Base-by-base conservation (phyloP, 805 yeast genomes). In the Monosporozyma aerobia region DNA sequence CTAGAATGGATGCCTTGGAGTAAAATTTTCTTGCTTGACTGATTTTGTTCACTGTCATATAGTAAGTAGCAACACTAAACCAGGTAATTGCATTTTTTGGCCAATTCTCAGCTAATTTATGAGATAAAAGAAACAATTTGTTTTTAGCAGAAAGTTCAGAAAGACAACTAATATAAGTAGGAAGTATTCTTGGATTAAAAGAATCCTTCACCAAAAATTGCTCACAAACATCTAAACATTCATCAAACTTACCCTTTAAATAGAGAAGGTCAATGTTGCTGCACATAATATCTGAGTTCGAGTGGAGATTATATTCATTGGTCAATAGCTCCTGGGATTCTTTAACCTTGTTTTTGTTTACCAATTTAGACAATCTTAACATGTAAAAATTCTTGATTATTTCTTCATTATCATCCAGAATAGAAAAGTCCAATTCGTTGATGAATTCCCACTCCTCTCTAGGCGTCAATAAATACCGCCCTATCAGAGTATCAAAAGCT, bases 41-140 rank as follows among this genome's bases (percentile, higher is more conserved):
- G 11, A 87, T 74, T 64, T 85, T 85, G 54, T 77, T 77, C 5
- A 85, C 82, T 4, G 90, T 75, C 57, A 92, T 73, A 65, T 94
- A 94, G 69, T 94, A 92, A 2, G 88, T 82, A 3, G 95, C 99
- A 16, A 94, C 89, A 0, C 97, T 88, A 54, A 89, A 77, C 96
- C 97, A 94, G 0, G 98, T 84, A 35, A 87, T 79, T 14, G 95
- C 82, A 59, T 81, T 80, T 46, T 82, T 81, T 0, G 98, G 96
- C 56, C 87, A 86, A 54, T 78, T 76, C 56, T 88, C 96, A 0
- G 96, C 95, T 53, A 94, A 70, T 59, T 85, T 86, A 63, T 94
- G 97, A 0, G 97, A 85, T 39, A 85, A 69, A 23, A 86, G 69
- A 63, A 87, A 94, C 32, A 94, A 72, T 69, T 84, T 86, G 69